A percentile compares a stretch with the other conserved stretches of the same genome.
phyloP scores from a whole-genome alignment of 176 grass and related monocot species.

The Carex cristatella region DNA sequence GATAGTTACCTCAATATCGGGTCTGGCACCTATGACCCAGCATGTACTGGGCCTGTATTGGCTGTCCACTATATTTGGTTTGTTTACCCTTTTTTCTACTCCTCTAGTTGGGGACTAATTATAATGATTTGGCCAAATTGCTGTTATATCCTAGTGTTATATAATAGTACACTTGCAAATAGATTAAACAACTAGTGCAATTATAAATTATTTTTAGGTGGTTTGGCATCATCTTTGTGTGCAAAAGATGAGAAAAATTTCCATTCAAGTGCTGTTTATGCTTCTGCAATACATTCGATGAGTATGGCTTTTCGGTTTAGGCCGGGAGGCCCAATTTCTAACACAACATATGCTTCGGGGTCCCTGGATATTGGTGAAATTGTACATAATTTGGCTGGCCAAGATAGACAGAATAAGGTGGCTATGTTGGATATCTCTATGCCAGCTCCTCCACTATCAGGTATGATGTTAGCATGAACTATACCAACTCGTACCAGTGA shows the following conservation, averaged over 20 bases:
- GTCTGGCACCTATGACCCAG: background rate
- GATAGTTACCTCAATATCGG: background rate
- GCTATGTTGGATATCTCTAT: constrained; percentile 68
- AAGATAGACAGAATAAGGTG: constrained; percentile 75
- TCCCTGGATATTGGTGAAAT: constrained; percentile 65
- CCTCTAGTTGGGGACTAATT: background rate
- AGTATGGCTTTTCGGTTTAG: constrained; percentile 59
- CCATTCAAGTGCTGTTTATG: constrained; percentile 74
- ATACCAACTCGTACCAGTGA: too few species aligned
- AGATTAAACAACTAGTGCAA: background rate
- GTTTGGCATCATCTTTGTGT: constrained; percentile 41
- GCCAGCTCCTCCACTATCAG: constrained; percentile 69
- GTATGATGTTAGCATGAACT: constrained; percentile 18
- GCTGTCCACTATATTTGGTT: background rate
- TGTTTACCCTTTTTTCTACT: background rate
- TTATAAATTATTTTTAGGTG: constrained; percentile 37
- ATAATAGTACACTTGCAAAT: background rate
- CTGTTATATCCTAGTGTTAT: background rate
- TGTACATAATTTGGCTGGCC: constrained; percentile 54
- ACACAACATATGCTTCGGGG: constrained; percentile 37
- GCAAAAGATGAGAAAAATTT: constrained; percentile 70
- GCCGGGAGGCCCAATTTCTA: constrained; percentile 27
- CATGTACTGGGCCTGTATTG: background rate
- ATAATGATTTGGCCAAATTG: background rate
- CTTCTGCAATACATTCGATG: constrained; percentile 73